Evolutionary conservation across 768 basidiomycete genomes (phyloP), one percentile per base, ranked within the genome.

Genomic region (Termitomyces sp.): DNA sequence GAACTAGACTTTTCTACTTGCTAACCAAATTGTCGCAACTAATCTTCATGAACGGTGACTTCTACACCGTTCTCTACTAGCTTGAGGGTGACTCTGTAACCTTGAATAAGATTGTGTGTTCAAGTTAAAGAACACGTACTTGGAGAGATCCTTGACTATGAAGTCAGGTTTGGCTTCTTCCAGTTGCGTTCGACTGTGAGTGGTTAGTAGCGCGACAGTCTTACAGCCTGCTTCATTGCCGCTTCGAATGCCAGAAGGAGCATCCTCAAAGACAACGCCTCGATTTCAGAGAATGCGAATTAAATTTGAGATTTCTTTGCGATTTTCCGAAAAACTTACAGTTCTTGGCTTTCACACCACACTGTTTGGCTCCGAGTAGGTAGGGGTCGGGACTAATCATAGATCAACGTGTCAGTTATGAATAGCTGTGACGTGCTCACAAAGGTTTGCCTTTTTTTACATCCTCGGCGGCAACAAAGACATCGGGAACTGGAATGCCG

Each of bases 181-280:
- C 60, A 98, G 75, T 62, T 86, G 81, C 56, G 84, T 81, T 50
- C 82, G 75, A 26, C 78, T 77, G 69, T 96, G 94, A 5, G 87
- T 85, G 1, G 95, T 98, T 57, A 91, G 76, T 30, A 97, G 72
- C 1, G 83, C 96, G 48, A 98, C 75, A 0, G 91, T 93, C 66
- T 80, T 89, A 68, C 89, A 87, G 14, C 96, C 94, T 5, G 93
- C 91, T 0, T 86, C 81, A 45, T 81, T 75, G 11, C 94, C 94
- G 57, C 92, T 89, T 41, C 74, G 75, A 63, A 98, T 77, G 19
- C 94, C 95, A 15, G 83, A 83, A 1, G 94, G 94, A 3, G 95
- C 91, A 71, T 98, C 96, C 67, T 96, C 94, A 33, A 98, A 81
- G 15, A 97, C 95, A 47, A 96, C 75, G 63, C 87, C 89, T 86